These are phyloP conservation scores for Caryopteris hybrid DNA, from an alignment of 305 asterid species.

Conservation along the genomic window DNA sequence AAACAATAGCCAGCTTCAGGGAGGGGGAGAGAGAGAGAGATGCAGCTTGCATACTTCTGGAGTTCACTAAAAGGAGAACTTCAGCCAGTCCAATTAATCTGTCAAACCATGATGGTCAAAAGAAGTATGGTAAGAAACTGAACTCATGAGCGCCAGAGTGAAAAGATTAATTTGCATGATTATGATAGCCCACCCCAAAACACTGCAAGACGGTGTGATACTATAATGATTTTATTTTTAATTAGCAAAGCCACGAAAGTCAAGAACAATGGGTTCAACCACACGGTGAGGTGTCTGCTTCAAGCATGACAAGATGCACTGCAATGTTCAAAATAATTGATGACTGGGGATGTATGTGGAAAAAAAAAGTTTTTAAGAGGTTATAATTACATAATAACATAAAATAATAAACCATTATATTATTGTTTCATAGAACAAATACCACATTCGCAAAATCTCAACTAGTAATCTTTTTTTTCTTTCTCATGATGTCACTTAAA, in stretches of 20 bases:
- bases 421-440: not conserved
- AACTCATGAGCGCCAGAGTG: conserved; percentile 5
- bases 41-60: not conserved
- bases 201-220: not conserved
- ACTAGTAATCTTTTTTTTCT: not conserved
- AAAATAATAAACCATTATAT: not conserved
- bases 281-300: not conserved
- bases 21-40: not conserved
- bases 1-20: conserved; percentile 4
- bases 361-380: not conserved
- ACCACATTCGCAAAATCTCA: not conserved
- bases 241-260: not conserved
- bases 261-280: not conserved
- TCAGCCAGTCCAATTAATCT: conserved; percentile 5
- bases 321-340: not conserved
- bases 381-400: not conserved
- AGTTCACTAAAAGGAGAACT: not conserved
- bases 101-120: conserved; percentile 5
- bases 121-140: not conserved
- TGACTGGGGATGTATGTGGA: not conserved
- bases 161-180: not conserved
- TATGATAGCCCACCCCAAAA: not conserved
- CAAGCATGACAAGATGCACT: not conserved
- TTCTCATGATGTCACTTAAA: not conserved
- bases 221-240: not conserved